Percentiles rank a stretch among this genome's conserved stretches.
phyloP scores from a whole-genome alignment of 345 rosid species.

The Sisymbrium irio region DNA sequence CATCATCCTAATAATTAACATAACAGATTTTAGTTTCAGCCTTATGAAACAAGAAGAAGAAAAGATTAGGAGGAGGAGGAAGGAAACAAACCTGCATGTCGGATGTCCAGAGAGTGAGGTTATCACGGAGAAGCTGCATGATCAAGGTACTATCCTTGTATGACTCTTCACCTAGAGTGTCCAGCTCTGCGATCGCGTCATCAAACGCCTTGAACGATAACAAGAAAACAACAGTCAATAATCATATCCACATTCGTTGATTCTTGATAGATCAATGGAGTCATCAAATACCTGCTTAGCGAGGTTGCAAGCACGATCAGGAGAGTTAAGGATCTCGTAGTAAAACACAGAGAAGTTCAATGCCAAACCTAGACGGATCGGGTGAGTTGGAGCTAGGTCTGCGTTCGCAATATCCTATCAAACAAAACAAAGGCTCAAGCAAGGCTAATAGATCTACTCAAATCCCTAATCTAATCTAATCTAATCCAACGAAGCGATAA shows the following conservation, averaged over 20 bases:
- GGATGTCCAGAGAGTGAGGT: slow-evolving; percentile 97
- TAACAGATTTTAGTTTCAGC: neutral
- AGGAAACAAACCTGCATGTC: slow-evolving; percentile 92
- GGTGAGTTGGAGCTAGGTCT: slow-evolving; percentile 91
- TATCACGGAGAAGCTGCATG: slow-evolving; percentile 99
- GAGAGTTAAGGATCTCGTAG: slow-evolving; percentile 90
- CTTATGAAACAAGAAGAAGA: no score
- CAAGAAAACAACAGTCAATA: neutral
- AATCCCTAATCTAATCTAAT: neutral
- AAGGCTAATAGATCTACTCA: neutral
- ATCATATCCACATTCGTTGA: neutral
- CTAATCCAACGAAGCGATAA: neutral
- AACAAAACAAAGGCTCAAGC: neutral
- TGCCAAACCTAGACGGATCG: slow-evolving; percentile 88
- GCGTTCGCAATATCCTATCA: slow-evolving; percentile 81
- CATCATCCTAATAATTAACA: slow-evolving; percentile 64
- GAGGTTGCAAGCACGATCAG: slow-evolving; percentile 91
- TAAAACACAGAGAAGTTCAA: slow-evolving; percentile 92
- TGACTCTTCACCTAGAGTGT: slow-evolving; percentile 95
- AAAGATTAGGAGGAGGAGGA: no score
- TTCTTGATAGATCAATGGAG: neutral
- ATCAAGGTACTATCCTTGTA: slow-evolving; percentile 98
- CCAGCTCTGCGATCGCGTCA: slow-evolving; percentile 96
- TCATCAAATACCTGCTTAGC: slow-evolving; percentile 79
- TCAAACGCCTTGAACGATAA: slow-evolving; percentile 68